Evolutionary conservation across 192 early-diverging fungal genomes (phyloP).

Genomic region (Backusella macrospora): DNA sequence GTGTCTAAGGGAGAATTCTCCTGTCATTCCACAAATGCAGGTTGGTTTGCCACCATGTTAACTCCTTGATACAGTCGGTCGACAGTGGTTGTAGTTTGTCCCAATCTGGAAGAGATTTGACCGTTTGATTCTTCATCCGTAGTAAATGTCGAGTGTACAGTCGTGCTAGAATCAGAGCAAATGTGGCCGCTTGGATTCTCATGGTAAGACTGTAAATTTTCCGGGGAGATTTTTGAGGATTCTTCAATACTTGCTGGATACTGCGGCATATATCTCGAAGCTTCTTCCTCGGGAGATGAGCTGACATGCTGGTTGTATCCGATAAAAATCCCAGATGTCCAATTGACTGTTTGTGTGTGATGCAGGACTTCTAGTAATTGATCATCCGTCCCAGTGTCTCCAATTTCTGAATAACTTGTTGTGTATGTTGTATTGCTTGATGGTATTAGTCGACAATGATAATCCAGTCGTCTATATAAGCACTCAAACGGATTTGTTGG

Average conservation of each 20-base stretch:
- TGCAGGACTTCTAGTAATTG: constrained; percentile 29
- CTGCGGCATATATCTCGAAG: constrained; percentile 29
- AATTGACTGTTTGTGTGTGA: constrained; percentile 23
- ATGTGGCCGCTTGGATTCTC: constrained; percentile 35
- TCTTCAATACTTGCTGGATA: constrained; percentile 30
- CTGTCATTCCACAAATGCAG: not conserved
- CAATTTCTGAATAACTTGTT: constrained; percentile 13
- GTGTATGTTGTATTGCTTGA: not conserved
- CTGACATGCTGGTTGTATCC: constrained; percentile 34
- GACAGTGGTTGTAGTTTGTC: constrained; percentile 5
- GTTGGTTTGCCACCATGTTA: constrained; percentile 7
- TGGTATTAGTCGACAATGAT: not conserved
- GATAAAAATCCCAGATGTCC: constrained; percentile 34
- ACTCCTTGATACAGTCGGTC: constrained; percentile 10
- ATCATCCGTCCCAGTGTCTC: constrained; percentile 26
- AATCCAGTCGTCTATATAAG: constrained; percentile 20
- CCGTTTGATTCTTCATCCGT: constrained; percentile 30
- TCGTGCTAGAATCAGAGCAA: constrained; percentile 36
- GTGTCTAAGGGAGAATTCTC: not conserved
- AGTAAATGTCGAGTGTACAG: constrained; percentile 38
- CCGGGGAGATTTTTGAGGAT: constrained; percentile 1
- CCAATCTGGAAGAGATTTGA: not conserved
- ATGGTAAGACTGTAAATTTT: constrained; percentile 20
- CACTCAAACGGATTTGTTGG: not conserved
- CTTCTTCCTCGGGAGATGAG: constrained; percentile 33